Conservation (phyloP, 1,284 basidiomycete species). For the Caloboletus firmus region DNA sequence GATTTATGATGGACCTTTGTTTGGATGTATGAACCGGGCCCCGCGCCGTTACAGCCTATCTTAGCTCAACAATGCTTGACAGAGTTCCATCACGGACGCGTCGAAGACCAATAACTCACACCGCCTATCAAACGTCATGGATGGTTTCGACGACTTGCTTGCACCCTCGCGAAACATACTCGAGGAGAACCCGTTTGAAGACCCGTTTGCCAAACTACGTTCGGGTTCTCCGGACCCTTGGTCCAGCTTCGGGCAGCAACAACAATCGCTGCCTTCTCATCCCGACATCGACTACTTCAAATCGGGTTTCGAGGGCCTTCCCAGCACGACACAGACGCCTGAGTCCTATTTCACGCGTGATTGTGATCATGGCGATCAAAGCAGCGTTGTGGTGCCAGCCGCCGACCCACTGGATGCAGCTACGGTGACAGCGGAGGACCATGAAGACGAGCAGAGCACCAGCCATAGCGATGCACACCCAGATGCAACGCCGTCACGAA, state of each 20-base stretch:
- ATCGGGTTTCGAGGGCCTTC: constrained; percentile 37
- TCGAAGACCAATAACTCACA: background rate
- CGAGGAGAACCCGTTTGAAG: constrained; percentile 75
- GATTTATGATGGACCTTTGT: constrained; percentile 15
- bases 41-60: too few species aligned
- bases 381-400: constrained; percentile 14
- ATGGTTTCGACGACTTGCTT: constrained; percentile 76
- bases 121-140: constrained; percentile 42
- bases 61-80: background rate
- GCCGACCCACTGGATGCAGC: constrained; percentile 49
- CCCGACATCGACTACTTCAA: constrained; percentile 33
- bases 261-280: constrained; percentile 18
- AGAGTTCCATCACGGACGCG: background rate
- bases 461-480: constrained; percentile 23
- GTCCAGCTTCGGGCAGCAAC: constrained; percentile 46
- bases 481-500: constrained; percentile 17
- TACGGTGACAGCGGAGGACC: constrained; percentile 35
- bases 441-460: constrained; percentile 39
- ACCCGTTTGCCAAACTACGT: constrained; percentile 63
- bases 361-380: constrained; percentile 17
- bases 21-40: constrained; percentile 1
- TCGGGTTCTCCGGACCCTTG: constrained; percentile 77
- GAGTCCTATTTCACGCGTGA: constrained; percentile 25
- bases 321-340: constrained; percentile 25
- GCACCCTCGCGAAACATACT: constrained; percentile 59